Base-by-base conservation (phyloP, 2,329 filamentous ascomycete species). In the Stagonosporopsis cucurbitacearum region DNA sequence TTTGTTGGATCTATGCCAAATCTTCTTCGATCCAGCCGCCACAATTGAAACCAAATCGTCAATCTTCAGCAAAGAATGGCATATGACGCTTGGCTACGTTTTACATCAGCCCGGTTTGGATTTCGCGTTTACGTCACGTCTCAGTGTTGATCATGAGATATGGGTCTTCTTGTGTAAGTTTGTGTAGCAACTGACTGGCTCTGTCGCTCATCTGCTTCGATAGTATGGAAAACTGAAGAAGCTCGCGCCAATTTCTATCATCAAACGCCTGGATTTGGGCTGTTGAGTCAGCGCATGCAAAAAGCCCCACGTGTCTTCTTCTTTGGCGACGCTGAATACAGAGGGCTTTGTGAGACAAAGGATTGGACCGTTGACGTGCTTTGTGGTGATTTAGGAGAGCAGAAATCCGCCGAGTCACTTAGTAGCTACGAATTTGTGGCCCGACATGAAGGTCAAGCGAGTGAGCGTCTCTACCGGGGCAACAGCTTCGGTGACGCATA, bases 1-100 rank as follows among this genome's bases (percentile, higher is more conserved):
- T 4, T 41, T 50, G 6, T 22, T 55, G 15, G 52, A 55, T 15
- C n/a, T 46, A 6, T 25, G 39, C 15, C 41, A 35, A 11, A 6
- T 50, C 1, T 37, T 28, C 9, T 50, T 55, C 33, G 17, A 50
- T 0, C 39, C 52, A 19, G 19, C 20, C 17, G 25, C 23, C 4
- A 37, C 46, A 15, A 35, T 50, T 2, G 40, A 45, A 5, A 33
- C 49, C 11, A 12, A 39, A 9, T 22, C 13, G 5, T 45, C 37
- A 4, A 22, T 50, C 7, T 49, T 46, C 22, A n/a, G 45, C 33
- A 44, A 45, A 22, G 45, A 50, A 25, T 57, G 54, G 54, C 35
- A 30, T 23, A 42, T 52, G 22, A 51, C 47, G 11, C 46, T 52
- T 4, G 13, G 52, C 30, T 50, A 47, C 23, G 32, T 52, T 11